Conservation (phyloP, 257 asterid species). For the Ligustrum vulgare region DNA sequence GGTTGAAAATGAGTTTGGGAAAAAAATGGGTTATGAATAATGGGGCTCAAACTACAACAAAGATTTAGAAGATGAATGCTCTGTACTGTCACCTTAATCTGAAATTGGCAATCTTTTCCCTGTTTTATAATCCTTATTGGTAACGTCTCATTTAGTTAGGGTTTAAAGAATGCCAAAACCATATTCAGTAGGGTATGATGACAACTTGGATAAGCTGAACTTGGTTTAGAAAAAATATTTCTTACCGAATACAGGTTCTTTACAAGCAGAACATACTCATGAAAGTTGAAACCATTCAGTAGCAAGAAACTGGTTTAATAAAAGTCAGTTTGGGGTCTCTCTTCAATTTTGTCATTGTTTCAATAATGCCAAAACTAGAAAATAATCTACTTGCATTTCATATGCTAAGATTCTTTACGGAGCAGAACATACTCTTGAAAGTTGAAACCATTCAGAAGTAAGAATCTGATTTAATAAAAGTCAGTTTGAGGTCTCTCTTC, state of each 20-base stretch:
- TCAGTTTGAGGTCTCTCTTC: not conserved
- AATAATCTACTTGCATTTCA: not conserved
- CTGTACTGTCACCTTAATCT: conserved; percentile 1
- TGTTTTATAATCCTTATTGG: not conserved
- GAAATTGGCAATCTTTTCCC: not conserved
- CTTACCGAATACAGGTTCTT: not conserved
- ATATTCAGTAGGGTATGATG: not conserved
- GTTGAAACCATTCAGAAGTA: not conserved
- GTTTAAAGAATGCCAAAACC: not conserved
- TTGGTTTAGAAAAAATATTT: not conserved
- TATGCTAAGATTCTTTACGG: not conserved
- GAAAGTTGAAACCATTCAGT: not conserved
- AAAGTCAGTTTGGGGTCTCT: not conserved
- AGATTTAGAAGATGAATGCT: not conserved
- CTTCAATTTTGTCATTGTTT: not conserved
- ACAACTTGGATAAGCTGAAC: not conserved
- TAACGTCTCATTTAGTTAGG: not conserved
- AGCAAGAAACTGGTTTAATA: not conserved
- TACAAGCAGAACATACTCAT: not conserved
- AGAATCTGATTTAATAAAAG: not conserved
- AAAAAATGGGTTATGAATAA: no score
- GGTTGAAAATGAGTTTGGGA: no score
- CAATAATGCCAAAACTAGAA: not conserved
- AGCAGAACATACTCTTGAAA: not conserved
- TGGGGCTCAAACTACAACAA: no score